These are phyloP conservation scores for Candida silvicultrix DNA, from an alignment of 805 yeast species.

Conservation along the genomic window DNA sequence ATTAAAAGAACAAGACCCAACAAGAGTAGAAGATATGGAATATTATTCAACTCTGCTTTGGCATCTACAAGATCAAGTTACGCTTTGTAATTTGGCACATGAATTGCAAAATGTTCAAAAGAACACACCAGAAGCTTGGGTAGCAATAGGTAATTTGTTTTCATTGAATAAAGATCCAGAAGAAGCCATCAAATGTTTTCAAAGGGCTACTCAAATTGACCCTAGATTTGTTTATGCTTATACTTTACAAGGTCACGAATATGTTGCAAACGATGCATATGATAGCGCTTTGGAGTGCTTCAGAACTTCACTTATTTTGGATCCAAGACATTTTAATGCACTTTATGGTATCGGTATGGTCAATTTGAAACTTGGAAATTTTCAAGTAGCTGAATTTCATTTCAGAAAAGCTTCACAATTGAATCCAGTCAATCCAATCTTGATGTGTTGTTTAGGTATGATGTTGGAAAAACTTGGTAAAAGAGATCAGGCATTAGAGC, in stretches of 20 bases:
- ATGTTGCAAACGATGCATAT: slow-evolving; percentile 79
- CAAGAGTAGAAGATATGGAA: slow-evolving; percentile 85
- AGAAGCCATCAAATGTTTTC: slow-evolving; percentile 84
- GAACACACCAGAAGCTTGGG: slow-evolving; percentile 82
- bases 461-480: slow-evolving; percentile 73
- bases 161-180: slow-evolving; percentile 80
- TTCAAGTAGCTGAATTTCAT: slow-evolving; percentile 76
- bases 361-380: slow-evolving; percentile 78
- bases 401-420: slow-evolving; percentile 83
- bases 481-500: slow-evolving; percentile 65
- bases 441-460: slow-evolving; percentile 92
- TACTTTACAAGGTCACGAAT: slow-evolving; percentile 92
- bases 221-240: slow-evolving; percentile 78
- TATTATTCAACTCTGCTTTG: slow-evolving; percentile 83
- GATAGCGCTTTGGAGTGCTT: slow-evolving; percentile 84
- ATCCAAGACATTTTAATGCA: slow-evolving; percentile 86
- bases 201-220: slow-evolving; percentile 65
- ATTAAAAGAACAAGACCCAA: slow-evolving; percentile 65
- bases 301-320: slow-evolving; percentile 68
- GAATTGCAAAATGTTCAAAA: slow-evolving; percentile 65
- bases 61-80: slow-evolving; percentile 83
- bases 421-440: slow-evolving; percentile 84
- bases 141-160: slow-evolving; percentile 82
- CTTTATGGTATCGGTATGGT: slow-evolving; percentile 96
- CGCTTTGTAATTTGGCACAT: slow-evolving; percentile 74